These are phyloP conservation scores for Trypanosoma congolense DNA, from an alignment of 208 protist genomes.

Conservation along the genomic window DNA sequence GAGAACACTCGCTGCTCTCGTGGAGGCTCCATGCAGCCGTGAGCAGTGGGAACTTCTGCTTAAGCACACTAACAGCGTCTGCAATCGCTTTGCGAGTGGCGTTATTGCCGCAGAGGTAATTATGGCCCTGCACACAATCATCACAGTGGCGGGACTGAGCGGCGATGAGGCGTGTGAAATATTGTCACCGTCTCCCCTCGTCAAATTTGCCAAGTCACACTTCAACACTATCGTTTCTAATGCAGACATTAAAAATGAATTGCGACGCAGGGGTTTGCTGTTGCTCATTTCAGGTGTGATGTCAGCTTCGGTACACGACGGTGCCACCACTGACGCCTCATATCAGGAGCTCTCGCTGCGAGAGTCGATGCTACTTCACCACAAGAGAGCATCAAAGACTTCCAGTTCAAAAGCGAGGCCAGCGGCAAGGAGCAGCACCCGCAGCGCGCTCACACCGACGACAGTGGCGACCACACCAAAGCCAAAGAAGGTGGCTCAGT, in stretches of 20 bases:
- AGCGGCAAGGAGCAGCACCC: neutral
- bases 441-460: constrained; percentile 17
- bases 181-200: constrained; percentile 14
- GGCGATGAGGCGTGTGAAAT: constrained; percentile 7
- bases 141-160: constrained; percentile 2
- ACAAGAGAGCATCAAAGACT: constrained; percentile 9
- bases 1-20: constrained; percentile 13
- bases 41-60: constrained; percentile 12
- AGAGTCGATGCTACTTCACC: constrained; percentile 19
- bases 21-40: constrained; percentile 17
- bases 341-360: constrained; percentile 15
- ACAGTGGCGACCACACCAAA: neutral
- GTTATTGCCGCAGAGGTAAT: constrained; percentile 37
- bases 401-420: neutral
- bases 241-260: constrained; percentile 16
- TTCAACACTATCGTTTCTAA: constrained; percentile 17
- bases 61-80: constrained; percentile 12
- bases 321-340: neutral
- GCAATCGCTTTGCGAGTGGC: constrained; percentile 17
- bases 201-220: constrained; percentile 6
- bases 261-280: constrained; percentile 22
- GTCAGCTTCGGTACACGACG: neutral
- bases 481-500: neutral
- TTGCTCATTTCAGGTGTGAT: constrained; percentile 13
- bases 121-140: constrained; percentile 28